phyloP scores from a whole-genome alignment of 2,329 filamentous ascomycete species.

The Curvularia sp. region DNA sequence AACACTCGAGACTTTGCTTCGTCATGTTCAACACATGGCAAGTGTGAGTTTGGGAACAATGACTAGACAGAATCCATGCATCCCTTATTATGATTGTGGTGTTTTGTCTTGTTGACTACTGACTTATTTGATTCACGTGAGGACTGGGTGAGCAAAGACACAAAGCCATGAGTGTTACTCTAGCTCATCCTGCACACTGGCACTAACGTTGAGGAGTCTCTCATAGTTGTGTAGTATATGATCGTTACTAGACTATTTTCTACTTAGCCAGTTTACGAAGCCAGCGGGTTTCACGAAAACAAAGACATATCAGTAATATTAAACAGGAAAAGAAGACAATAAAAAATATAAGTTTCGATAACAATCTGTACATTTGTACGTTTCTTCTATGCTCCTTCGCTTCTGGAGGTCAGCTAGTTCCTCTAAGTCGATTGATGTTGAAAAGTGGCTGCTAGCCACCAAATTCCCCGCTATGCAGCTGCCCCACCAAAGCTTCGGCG shows the following conservation, averaged over 20 bases:
- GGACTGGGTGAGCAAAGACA: background rate
- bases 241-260: too few species aligned
- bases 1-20: background rate
- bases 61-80: background rate
- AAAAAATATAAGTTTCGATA: background rate
- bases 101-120: background rate
- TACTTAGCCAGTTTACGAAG: too few species aligned
- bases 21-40: constrained; percentile 10
- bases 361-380: too few species aligned
- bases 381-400: too few species aligned
- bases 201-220: background rate
- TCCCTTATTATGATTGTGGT: background rate
- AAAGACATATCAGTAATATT: too few species aligned
- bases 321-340: background rate
- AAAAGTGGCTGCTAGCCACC: background rate
- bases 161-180: background rate
- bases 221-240: background rate
- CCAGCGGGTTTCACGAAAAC: too few species aligned
- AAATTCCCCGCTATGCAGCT: constrained; percentile 3
- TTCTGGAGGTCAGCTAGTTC: background rate
- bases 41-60: background rate
- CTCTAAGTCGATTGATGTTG: background rate
- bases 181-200: background rate
- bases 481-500: constrained; percentile 22
- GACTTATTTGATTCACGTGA: background rate